Evolutionary conservation across 306 rosid genomes (phyloP).

Genomic region (Sophora flavescens): DNA sequence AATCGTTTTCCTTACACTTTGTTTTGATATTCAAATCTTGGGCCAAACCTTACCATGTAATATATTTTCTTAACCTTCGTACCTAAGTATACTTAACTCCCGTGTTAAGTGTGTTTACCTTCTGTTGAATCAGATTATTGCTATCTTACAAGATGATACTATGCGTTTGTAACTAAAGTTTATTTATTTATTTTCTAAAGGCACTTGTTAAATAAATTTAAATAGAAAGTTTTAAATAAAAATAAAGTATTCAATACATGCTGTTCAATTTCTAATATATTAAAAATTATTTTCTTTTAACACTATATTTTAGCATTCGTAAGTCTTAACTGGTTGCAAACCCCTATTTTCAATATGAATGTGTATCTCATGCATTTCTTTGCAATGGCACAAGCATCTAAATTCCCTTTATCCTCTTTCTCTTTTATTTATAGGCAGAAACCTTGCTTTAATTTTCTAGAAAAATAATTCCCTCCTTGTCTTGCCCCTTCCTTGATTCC

Average conservation of each 20-base stretch:
- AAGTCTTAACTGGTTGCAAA: neutral
- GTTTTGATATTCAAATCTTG: neutral
- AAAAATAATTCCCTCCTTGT: constrained; percentile 10
- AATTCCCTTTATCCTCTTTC: neutral
- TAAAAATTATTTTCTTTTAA: neutral
- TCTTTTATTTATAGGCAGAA: neutral
- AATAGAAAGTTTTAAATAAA: neutral
- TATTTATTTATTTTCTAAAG: neutral
- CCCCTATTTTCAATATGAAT: neutral
- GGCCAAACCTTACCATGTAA: neutral
- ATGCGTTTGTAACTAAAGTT: neutral
- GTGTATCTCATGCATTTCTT: constrained; percentile 19
- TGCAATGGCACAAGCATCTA: neutral
- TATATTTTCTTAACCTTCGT: constrained; percentile 14
- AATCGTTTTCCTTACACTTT: neutral
- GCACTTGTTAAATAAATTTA: neutral
- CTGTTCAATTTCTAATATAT: neutral
- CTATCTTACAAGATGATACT: neutral
- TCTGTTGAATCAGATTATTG: neutral
- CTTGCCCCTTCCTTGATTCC: neutral
- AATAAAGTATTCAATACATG: neutral
- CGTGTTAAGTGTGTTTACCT: neutral
- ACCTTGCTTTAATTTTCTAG: constrained; percentile 24
- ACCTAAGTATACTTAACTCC: neutral
- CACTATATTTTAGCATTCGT: neutral